These are phyloP conservation scores for Calonectria pseudoreteaudii DNA, from an alignment of 2,329 filamentous ascomycete genomes.

Conservation along the genomic window DNA sequence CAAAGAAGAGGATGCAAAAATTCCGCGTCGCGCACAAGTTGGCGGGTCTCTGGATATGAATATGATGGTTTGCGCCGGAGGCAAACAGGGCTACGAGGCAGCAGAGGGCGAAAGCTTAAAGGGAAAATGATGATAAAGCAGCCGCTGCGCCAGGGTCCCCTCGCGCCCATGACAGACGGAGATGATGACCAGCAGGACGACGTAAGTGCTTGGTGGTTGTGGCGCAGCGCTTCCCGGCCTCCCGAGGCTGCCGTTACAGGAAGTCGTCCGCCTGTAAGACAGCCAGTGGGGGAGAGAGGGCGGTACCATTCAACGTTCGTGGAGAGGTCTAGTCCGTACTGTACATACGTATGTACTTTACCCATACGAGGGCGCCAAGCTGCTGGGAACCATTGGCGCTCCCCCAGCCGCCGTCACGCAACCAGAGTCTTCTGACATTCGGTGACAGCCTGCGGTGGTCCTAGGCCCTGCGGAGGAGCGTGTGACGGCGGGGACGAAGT, in stretches of 20 bases:
- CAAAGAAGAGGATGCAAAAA: neutral
- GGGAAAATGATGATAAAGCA: constrained; percentile 6
- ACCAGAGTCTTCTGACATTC: constrained; percentile 1
- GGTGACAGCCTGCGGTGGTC: neutral
- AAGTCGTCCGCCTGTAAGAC: constrained; percentile 1
- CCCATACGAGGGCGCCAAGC: neutral
- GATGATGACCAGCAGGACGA: constrained; percentile 17
- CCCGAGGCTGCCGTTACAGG: constrained; percentile 14
- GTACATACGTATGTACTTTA: neutral
- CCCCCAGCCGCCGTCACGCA: neutral
- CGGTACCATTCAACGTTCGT: neutral
- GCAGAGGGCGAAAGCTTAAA: constrained; percentile 1
- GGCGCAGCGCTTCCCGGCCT: constrained; percentile 23
- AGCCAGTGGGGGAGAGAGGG: neutral
- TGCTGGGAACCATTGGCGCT: neutral
- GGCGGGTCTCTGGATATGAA: neutral
- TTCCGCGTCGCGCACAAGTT: neutral
- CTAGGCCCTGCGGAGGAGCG: neutral
- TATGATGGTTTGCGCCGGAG: neutral
- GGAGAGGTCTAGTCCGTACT: neutral
- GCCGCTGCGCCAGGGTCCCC: neutral
- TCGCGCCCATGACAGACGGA: constrained; percentile 11
- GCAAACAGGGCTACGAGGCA: neutral
- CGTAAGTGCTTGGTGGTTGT: constrained; percentile 24
- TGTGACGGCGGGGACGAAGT: neutral